Evolutionary conservation across 108 stramenopile species (phyloP).

Genomic region (Nitzschia putrida): DNA sequence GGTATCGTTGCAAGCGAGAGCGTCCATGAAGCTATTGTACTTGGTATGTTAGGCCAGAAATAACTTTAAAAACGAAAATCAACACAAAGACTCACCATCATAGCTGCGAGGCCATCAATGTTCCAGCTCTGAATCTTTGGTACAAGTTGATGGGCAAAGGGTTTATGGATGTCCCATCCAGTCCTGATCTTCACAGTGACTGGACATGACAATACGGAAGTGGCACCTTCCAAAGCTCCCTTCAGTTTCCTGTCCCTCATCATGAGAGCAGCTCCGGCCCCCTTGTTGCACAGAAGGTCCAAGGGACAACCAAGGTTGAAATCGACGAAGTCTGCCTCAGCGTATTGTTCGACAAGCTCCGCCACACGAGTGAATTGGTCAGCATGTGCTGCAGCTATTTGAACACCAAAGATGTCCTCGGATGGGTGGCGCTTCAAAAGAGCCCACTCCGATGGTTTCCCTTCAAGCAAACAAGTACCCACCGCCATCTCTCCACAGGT

Average conservation of each 20-base stretch:
- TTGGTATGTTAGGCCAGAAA: background rate
- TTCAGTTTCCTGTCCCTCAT: conserved; percentile 73
- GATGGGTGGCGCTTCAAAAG: conserved; percentile 87
- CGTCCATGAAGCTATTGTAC: conserved; percentile 86
- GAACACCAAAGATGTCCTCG: conserved; percentile 97
- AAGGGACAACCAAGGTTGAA: conserved; percentile 98
- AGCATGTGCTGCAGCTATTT: conserved; percentile 89
- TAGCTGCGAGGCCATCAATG: conserved; percentile 59
- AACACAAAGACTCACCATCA: conserved; percentile 60
- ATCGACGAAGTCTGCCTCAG: conserved; percentile 95
- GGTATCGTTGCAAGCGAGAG: conserved; percentile 91
- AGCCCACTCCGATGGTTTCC: conserved; percentile 92
- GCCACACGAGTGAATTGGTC: conserved; percentile 82
- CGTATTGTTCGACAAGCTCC: conserved; percentile 64
- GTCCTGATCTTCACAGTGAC: conserved; percentile 97
- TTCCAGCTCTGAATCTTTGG: conserved; percentile 83
- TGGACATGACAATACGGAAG: conserved; percentile 69
- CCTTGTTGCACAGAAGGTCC: conserved; percentile 93
- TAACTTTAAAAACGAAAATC: background rate
- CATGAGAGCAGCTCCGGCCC: conserved; percentile 92
- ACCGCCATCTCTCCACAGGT: conserved; percentile 99
- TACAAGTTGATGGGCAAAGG: conserved; percentile 86
- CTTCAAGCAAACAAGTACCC: conserved; percentile 76
- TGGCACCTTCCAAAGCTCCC: conserved; percentile 77
- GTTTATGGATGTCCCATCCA: conserved; percentile 92